Evolutionary conservation across 2,329 filamentous ascomycete species (phyloP).

Genomic region (Verticillium nubilum): DNA sequence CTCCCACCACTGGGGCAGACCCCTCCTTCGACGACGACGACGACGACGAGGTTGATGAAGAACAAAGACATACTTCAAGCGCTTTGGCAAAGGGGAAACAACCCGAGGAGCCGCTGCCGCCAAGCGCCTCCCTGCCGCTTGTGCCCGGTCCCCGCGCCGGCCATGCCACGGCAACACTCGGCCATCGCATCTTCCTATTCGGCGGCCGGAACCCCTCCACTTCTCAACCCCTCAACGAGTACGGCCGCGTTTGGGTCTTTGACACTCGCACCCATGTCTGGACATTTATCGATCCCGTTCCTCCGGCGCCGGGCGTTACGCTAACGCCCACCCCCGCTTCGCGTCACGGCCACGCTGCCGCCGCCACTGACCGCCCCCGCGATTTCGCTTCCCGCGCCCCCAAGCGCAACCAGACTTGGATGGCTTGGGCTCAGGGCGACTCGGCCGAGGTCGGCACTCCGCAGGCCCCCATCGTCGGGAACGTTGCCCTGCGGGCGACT

Average conservation of each 20-base stretch:
- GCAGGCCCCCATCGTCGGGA: constrained; percentile 54
- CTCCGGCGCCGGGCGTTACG: constrained; percentile 32
- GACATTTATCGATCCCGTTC: constrained; percentile 56
- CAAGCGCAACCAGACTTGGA: constrained; percentile 40
- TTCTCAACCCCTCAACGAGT: constrained; percentile 61
- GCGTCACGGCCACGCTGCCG: constrained; percentile 66
- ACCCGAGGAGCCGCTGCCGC: constrained; percentile 17
- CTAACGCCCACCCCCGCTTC: constrained; percentile 47
- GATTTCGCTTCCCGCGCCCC: constrained; percentile 33
- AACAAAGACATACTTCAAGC: neutral
- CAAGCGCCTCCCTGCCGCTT: constrained; percentile 24
- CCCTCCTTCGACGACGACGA: constrained; percentile 14
- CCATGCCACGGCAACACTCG: constrained; percentile 63
- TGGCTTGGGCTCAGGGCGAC: constrained; percentile 51
- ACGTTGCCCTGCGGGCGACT: constrained; percentile 50
- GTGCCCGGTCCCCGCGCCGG: constrained; percentile 67
- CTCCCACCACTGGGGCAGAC: constrained; percentile 18
- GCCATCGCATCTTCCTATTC: constrained; percentile 71
- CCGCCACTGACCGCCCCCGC: constrained; percentile 51
- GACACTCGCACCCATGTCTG: constrained; percentile 60
- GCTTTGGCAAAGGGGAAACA: constrained; percentile 33
- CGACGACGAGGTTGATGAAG: constrained; percentile 1
- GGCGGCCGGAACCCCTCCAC: constrained; percentile 66
- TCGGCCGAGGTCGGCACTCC: constrained; percentile 48
- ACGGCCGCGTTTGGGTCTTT: constrained; percentile 71